Conservation (phyloP, 83 land plant species). For the Isoetes engelmannii region DNA sequence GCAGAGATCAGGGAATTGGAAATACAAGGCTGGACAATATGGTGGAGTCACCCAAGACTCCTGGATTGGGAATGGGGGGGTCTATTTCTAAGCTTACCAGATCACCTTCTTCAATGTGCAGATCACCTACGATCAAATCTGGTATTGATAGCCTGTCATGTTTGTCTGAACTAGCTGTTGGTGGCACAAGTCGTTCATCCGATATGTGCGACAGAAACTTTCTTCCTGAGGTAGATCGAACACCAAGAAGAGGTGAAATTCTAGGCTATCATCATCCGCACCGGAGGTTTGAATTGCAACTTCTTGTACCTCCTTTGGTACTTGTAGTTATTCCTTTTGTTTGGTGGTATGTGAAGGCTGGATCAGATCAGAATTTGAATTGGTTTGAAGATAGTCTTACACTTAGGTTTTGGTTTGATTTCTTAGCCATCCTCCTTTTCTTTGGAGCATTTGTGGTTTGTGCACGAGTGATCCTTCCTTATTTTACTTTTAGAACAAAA, state of each 20-base stretch:
- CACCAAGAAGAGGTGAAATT: constrained; percentile 4
- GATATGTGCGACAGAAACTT: neutral
- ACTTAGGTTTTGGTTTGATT: constrained; percentile 22
- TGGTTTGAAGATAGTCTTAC: constrained; percentile 8
- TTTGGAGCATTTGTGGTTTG: constrained; percentile 22
- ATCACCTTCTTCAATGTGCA: constrained; percentile 26
- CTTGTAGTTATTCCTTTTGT: constrained; percentile 26
- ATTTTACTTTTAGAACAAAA: constrained; percentile 12
- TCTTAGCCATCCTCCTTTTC: constrained; percentile 21
- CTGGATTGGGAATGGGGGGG: constrained; percentile 6
- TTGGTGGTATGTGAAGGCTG: constrained; percentile 31
- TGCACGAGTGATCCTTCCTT: constrained; percentile 18
- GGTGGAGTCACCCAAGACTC: too few species aligned
- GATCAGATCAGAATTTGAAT: constrained; percentile 11
- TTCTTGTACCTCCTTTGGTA: constrained; percentile 24
- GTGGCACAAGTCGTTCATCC: neutral
- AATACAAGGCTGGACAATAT: too few species aligned
- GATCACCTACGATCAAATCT: constrained; percentile 32
- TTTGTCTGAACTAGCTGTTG: constrained; percentile 19
- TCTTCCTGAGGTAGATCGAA: constrained; percentile 2
- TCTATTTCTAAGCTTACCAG: constrained; percentile 22
- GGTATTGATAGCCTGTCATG: constrained; percentile 32
- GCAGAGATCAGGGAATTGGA: too few species aligned
- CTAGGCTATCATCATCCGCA: constrained; percentile 14
- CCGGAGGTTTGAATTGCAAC: constrained; percentile 22